Percentiles rank a stretch among this genome's conserved stretches.
Conservation (phyloP, 2,329 filamentous ascomycete genomes). For the Talaromyces verruculosus region DNA sequence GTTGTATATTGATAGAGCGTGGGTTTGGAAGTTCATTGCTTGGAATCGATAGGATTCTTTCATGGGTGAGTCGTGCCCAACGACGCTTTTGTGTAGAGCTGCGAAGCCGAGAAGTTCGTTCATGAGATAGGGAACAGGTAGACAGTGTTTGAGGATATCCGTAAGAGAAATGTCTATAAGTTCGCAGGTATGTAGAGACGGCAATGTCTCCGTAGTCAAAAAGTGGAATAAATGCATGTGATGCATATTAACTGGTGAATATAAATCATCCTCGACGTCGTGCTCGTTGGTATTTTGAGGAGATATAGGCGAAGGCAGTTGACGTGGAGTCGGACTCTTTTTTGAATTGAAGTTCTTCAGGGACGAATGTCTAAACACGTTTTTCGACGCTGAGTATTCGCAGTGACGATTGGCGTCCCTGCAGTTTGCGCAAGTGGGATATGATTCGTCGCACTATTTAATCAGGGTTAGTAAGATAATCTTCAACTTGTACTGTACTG, state of each 20-base stretch:
- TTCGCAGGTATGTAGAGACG: background rate
- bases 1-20: slow-evolving; percentile 12
- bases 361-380: background rate
- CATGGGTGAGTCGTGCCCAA: background rate
- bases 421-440: slow-evolving; percentile 9
- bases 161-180: background rate
- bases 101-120: slow-evolving; percentile 13
- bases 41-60: background rate
- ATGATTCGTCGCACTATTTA: slow-evolving; percentile 14
- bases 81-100: slow-evolving; percentile 4
- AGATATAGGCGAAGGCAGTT: background rate
- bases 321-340: background rate
- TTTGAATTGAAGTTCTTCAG: background rate
- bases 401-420: background rate
- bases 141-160: slow-evolving; percentile 1
- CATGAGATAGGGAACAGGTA: slow-evolving; percentile 13
- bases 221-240: background rate
- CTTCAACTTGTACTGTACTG: background rate
- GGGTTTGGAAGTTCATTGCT: slow-evolving; percentile 4
- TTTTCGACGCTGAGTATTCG: background rate
- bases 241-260: slow-evolving; percentile 7
- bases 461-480: background rate
- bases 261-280: background rate
- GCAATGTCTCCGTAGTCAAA: background rate
- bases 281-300: background rate